These are phyloP conservation scores for Fusarium sp. DNA, from an alignment of 2,329 filamentous ascomycete species.

Conservation along the genomic window DNA sequence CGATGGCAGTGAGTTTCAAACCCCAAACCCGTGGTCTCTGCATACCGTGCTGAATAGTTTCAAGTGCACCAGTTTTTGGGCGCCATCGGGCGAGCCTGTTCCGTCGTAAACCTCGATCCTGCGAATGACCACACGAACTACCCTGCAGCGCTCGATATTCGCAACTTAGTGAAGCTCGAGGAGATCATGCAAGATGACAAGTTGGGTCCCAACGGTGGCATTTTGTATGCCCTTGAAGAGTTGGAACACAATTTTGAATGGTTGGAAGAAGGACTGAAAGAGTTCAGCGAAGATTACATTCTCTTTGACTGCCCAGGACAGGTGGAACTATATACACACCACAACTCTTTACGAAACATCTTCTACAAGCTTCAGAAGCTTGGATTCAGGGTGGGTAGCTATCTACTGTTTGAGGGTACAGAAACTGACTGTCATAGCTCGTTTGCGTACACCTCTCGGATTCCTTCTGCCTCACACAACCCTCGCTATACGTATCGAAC, in stretches of 20 bases:
- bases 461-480: constrained; percentile 92
- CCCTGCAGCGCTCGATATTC: constrained; percentile 90
- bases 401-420: neutral
- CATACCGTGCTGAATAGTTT: constrained; percentile 8
- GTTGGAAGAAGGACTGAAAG: constrained; percentile 85
- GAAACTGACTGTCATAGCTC: constrained; percentile 71
- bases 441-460: constrained; percentile 95
- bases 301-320: constrained; percentile 97
- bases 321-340: constrained; percentile 97
- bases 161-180: constrained; percentile 89
- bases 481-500: constrained; percentile 95
- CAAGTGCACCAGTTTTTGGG: constrained; percentile 96
- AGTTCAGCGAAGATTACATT: constrained; percentile 90
- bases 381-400: constrained; percentile 83
- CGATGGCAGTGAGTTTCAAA: constrained; percentile 81
- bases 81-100: constrained; percentile 94
- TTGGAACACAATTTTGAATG: constrained; percentile 95
- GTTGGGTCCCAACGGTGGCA: constrained; percentile 91
- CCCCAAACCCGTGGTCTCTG: accelerated
- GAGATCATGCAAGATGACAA: constrained; percentile 95
- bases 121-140: constrained; percentile 96
- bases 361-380: constrained; percentile 92
- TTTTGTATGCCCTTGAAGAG: constrained; percentile 95
- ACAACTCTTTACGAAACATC: constrained; percentile 91
- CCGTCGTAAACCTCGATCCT: constrained; percentile 95